Evolutionary conservation across 257 asterid species (phyloP).

Genomic region (Nicotiana tomentosiformis): DNA sequence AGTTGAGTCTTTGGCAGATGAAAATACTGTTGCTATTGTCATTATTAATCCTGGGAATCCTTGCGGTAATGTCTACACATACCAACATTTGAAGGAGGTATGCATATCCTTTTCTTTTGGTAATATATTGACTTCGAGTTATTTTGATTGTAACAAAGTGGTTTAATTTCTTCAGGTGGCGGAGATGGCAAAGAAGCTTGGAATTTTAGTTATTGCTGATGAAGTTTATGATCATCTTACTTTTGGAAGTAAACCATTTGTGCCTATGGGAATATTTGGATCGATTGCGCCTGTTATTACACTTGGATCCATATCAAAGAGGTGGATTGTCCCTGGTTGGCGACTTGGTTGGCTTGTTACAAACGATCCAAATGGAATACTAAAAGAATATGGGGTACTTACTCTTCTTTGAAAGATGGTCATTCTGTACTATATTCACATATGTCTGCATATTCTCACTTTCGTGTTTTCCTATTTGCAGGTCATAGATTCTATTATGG

Average conservation of each 20-base stretch:
- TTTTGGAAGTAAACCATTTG: slow-evolving; percentile 43
- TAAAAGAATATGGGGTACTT: slow-evolving; percentile 46
- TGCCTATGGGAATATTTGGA: slow-evolving; percentile 55
- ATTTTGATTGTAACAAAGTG: background rate
- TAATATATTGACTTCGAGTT: background rate
- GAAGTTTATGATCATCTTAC: slow-evolving; percentile 62
- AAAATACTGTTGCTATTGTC: slow-evolving; percentile 63
- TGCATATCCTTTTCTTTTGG: background rate
- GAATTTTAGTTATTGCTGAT: slow-evolving; percentile 58
- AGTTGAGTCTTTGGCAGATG: slow-evolving; percentile 57
- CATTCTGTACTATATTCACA: background rate
- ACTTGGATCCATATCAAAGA: slow-evolving; percentile 61
- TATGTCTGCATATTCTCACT: background rate
- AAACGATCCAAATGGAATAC: slow-evolving; percentile 55
- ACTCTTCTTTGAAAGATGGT: background rate
- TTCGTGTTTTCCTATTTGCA: slow-evolving; percentile 26
- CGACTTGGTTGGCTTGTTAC: slow-evolving; percentile 64
- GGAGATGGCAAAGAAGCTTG: slow-evolving; percentile 49
- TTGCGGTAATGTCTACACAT: slow-evolving; percentile 55
- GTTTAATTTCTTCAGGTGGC: slow-evolving; percentile 35
- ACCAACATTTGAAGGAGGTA: slow-evolving; percentile 56
- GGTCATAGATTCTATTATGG: slow-evolving; percentile 64
- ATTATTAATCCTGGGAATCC: slow-evolving; percentile 77
- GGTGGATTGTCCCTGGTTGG: slow-evolving; percentile 85
- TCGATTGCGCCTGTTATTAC: slow-evolving; percentile 45